These are phyloP conservation scores for Coemansia sp. DNA, from an alignment of 192 early-diverging fungal species.

Conservation along the genomic window DNA sequence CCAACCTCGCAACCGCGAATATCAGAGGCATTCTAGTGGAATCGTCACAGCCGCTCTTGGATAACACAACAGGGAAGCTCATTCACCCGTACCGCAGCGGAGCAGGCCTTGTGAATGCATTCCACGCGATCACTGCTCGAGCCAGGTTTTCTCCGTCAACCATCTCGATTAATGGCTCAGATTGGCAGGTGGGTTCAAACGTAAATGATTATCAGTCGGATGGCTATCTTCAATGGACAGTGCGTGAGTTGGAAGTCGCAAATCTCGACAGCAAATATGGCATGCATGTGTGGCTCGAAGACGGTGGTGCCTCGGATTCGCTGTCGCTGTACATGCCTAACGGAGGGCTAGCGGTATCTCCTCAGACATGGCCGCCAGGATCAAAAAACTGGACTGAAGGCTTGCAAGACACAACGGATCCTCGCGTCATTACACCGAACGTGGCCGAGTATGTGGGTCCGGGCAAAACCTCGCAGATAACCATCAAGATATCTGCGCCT, in stretches of 20 bases:
- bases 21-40: slow-evolving; percentile 48
- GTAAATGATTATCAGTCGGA: slow-evolving; percentile 36
- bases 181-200: slow-evolving; percentile 16
- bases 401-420: background rate
- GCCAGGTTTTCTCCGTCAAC: slow-evolving; percentile 59
- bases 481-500: slow-evolving; percentile 24
- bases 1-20: slow-evolving; percentile 27
- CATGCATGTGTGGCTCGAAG: slow-evolving; percentile 9
- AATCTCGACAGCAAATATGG: slow-evolving; percentile 19
- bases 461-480: slow-evolving; percentile 10
- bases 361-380: slow-evolving; percentile 15
- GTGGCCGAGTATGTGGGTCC: slow-evolving; percentile 19
- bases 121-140: slow-evolving; percentile 59
- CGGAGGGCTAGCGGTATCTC: slow-evolving; percentile 5
- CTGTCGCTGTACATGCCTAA: slow-evolving; percentile 28
- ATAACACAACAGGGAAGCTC: slow-evolving; percentile 38
- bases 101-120: slow-evolving; percentile 75
- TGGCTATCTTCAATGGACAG: slow-evolving; percentile 5
- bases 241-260: slow-evolving; percentile 8
- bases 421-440: background rate
- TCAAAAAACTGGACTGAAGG: background rate
- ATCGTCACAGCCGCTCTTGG: slow-evolving; percentile 57
- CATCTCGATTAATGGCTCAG: slow-evolving; percentile 57
- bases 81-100: slow-evolving; percentile 59
- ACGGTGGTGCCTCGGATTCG: slow-evolving; percentile 13